Conservation (phyloP, 2,329 filamentous ascomycete genomes). For the Epichloe brachyelytri region DNA sequence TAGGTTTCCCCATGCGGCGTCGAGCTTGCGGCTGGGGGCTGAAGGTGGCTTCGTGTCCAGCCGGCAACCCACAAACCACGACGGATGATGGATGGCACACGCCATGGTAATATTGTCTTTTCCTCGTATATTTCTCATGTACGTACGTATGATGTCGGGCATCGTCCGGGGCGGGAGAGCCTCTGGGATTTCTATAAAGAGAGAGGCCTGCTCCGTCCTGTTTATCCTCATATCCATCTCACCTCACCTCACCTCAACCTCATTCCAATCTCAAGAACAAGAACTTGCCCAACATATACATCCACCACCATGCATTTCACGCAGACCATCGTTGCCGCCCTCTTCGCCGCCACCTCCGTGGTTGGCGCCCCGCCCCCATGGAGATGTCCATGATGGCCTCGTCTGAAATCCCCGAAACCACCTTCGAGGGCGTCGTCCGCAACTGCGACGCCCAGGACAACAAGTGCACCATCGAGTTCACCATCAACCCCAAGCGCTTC, state of each 20-base stretch:
- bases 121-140: too few relatives aligned
- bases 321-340: conserved; percentile 22
- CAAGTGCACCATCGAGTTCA: conserved; percentile 31
- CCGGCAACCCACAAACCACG: too few relatives aligned
- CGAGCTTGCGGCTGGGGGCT: too few relatives aligned
- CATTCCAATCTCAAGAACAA: background rate
- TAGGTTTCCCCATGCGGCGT: too few relatives aligned
- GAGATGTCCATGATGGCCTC: conserved; percentile 27
- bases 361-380: conserved; percentile 21
- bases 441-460: conserved; percentile 25
- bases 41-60: too few relatives aligned
- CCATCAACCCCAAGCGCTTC: conserved; percentile 20
- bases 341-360: conserved; percentile 23
- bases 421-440: conserved; percentile 26
- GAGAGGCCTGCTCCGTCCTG: too few relatives aligned
- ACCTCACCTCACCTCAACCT: background rate
- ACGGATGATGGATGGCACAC: too few relatives aligned
- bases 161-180: too few relatives aligned
- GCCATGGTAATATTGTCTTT: too few relatives aligned
- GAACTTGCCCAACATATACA: background rate
- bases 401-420: conserved; percentile 24
- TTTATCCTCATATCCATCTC: background rate
- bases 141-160: too few relatives aligned
- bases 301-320: conserved; percentile 29
- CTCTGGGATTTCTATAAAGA: too few relatives aligned